A percentile compares a stretch with the other conserved stretches of the same genome.
Conservation (phyloP, 352 stramenopile species). For the Globisporangium solare region DNA sequence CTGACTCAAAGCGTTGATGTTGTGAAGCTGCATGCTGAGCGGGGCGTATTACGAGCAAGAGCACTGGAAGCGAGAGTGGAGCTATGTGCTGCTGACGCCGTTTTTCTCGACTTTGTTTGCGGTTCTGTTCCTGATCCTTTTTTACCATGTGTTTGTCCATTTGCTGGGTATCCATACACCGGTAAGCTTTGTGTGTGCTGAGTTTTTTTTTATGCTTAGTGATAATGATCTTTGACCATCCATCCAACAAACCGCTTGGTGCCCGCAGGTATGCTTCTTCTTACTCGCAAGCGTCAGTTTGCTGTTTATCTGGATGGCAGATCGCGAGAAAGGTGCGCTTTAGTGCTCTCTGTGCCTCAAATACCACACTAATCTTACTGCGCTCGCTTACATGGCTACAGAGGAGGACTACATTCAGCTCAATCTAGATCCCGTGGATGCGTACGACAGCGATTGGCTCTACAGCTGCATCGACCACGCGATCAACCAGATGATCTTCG, state of each 20-base stretch:
- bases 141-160: conserved; percentile 57
- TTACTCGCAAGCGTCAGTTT: conserved; percentile 46
- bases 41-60: conserved; percentile 61
- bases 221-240: conserved; percentile 1
- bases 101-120: conserved; percentile 45
- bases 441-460: conserved; percentile 81
- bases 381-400: too few species aligned
- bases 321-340: conserved; percentile 33
- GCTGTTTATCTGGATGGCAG: conserved; percentile 64
- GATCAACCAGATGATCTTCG: conserved; percentile 75
- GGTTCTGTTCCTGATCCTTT: conserved; percentile 52
- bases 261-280: conserved; percentile 39
- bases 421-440: conserved; percentile 50
- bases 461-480: conserved; percentile 75
- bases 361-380: too few species aligned
- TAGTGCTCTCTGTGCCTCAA: too few species aligned
- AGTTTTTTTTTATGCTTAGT: not conserved
- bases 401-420: conserved; percentile 52
- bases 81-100: conserved; percentile 53
- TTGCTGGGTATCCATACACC: conserved; percentile 47
- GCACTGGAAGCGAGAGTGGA: conserved; percentile 61
- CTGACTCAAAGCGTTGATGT: not conserved
- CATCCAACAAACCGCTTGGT: too few species aligned
- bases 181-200: conserved; percentile 16
- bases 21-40: conserved; percentile 39